A percentile compares a stretch with the other conserved stretches of the same genome.
Conservation (phyloP, 306 rosid species). For the Cicer chorassanicum region DNA sequence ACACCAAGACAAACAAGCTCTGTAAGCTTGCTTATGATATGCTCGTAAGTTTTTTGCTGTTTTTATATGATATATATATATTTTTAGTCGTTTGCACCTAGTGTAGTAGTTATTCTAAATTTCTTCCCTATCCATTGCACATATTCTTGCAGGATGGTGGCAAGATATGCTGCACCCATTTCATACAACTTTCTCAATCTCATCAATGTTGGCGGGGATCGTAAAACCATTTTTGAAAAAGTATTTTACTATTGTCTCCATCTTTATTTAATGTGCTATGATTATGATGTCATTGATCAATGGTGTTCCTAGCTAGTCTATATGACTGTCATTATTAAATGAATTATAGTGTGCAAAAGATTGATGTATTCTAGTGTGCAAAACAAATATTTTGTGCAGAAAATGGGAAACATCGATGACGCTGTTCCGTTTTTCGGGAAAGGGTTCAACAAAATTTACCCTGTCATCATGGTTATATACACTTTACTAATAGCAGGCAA, state of each 20-base stretch:
- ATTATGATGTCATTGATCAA: slow-evolving; percentile 10
- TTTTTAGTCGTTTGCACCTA: slow-evolving; percentile 13
- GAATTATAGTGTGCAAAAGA: slow-evolving; percentile 18
- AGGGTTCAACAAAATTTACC: slow-evolving; percentile 88
- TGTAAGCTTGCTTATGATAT: slow-evolving; percentile 93
- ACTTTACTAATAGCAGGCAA: slow-evolving; percentile 77
- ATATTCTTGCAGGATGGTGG: slow-evolving; percentile 76
- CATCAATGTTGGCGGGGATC: slow-evolving; percentile 64
- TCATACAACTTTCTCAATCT: slow-evolving; percentile 96
- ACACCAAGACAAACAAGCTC: slow-evolving; percentile 98
- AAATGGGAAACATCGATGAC: slow-evolving; percentile 88
- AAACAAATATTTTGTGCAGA: slow-evolving; percentile 60
- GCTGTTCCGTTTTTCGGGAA: slow-evolving; percentile 95
- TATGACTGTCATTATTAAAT: slow-evolving; percentile 1
- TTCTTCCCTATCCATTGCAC: slow-evolving; percentile 22
- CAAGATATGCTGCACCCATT: slow-evolving; percentile 95
- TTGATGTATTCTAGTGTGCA: slow-evolving; percentile 28
- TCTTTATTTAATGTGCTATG: slow-evolving; percentile 35
- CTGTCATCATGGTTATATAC: slow-evolving; percentile 92
- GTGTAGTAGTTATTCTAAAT: slow-evolving; percentile 11
- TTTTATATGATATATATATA: background rate
- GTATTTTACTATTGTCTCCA: slow-evolving; percentile 49
- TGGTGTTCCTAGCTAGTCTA: slow-evolving; percentile 5
- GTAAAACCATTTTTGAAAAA: slow-evolving; percentile 74
- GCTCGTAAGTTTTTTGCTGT: slow-evolving; percentile 72